Base-by-base conservation (phyloP, 2,329 filamentous ascomycete genomes). In the Aureobasidium sp. region DNA sequence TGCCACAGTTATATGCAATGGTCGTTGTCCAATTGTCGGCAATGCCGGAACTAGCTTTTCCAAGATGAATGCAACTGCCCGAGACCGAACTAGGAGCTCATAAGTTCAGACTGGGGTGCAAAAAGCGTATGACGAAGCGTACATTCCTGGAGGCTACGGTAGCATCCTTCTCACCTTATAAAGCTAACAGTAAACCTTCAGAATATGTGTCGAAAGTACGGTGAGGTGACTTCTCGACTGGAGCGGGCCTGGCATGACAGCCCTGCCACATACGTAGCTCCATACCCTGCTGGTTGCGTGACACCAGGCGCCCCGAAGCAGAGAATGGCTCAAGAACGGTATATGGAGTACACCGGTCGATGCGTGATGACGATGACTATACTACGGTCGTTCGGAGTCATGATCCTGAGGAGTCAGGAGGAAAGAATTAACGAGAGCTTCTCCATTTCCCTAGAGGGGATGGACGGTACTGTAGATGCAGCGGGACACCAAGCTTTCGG, bases 401-500 rank as follows among this genome's bases (percentile, higher is more conserved):
- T 34, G 9, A 36, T 14, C 34, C n/a, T 45, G 36, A 36, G 16
- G 39, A 21, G 13, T 32, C 3, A 27, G 16, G 7, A 30, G n/a
- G 36, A 13, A 21, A 16, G 36, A 54, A n/a, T 25, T 30, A 25
- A 54, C 39, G 8, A 8, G 14, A 57, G 39, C 53, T 30, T 30
- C 50, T 45, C 53, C 53, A 57, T 57, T 45, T 57, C 44, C 53
- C 53, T 16, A 54, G 27, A 30, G 29, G 34, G 53, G 53, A 48
- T 29, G 53, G 29, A 41, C 30, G 41, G 53, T 45, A 41, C 30
- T 29, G 53, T 45, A 30, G 34, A 42, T 32, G 51, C 51, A 42
- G 53, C 53, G 30, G 29, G 29, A 45, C 45, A 45, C 39, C 53
- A 57, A 57, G 53, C 53, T 57, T 57, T 57, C 53, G 53, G 53